Evolutionary conservation across 306 rosid species (phyloP).

Genomic region (Lithocarpus polystachyus): DNA sequence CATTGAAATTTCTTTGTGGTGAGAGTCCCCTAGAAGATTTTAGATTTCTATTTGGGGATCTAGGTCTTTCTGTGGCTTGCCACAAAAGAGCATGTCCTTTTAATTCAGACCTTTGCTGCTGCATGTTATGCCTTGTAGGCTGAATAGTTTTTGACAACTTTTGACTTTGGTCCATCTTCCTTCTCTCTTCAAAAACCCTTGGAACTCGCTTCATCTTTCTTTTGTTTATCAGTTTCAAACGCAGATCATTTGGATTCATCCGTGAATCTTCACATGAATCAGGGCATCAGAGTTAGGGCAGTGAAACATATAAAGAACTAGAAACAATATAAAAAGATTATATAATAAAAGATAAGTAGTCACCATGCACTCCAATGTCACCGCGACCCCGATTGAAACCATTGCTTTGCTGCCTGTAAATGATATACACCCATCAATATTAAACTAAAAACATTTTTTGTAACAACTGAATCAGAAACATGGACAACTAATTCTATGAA

Average conservation of each 20-base stretch:
- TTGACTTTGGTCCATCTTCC: constrained; percentile 22
- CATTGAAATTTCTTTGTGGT: constrained; percentile 35
- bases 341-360: background rate
- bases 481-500: background rate
- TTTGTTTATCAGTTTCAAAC: constrained; percentile 49
- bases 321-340: background rate
- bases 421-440: background rate
- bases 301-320: background rate
- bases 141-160: constrained; percentile 23
- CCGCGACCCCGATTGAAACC: constrained; percentile 16
- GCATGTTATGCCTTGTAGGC: constrained; percentile 20
- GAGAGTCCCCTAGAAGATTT: constrained; percentile 24
- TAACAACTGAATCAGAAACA: constrained; percentile 2
- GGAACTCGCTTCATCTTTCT: constrained; percentile 24
- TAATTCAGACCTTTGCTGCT: constrained; percentile 27
- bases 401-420: constrained; percentile 48
- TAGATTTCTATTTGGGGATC: constrained; percentile 34
- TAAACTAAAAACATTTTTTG: constrained; percentile 2
- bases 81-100: constrained; percentile 18
- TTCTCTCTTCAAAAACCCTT: constrained; percentile 23
- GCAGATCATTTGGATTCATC: constrained; percentile 51
- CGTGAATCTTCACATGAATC: constrained; percentile 29
- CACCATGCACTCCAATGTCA: constrained; percentile 35
- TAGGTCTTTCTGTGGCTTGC: constrained; percentile 30
- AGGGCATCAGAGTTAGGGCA: constrained; percentile 18